Base-by-base conservation (phyloP, 768 basidiomycete genomes). In the Suillus variegatus region DNA sequence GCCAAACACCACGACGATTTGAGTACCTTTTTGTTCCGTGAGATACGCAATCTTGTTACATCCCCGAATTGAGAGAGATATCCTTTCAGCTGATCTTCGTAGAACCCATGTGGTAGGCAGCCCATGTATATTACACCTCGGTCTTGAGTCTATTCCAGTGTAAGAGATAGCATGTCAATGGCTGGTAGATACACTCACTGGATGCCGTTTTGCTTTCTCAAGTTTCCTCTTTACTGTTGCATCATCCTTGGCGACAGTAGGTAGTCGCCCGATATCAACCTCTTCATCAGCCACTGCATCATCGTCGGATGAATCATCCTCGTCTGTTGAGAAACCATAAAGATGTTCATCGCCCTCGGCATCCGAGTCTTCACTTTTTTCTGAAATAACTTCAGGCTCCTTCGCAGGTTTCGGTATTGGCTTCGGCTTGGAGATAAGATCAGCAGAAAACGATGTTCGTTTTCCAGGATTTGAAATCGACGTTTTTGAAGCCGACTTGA, bases 1-100 rank as follows among this genome's bases (percentile, higher is more conserved):
- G 7, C 3, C 40, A 6, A 43, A 9, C 22, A 47, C 43, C 6
- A 18, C 28, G 14, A 10, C 6, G 16, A 28, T n/a, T 12, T 10
- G 16, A 69, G 12, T 22, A 91, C 97, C 87, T 90, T 93, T 82
- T 95, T 95, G 76, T 96, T 99, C 66, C 97, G 87, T 4, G 96
- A 97, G 18, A 99, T 79, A 8, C 97, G 87, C 35, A 98, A 74
- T 56, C 97, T 89, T 20, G 93, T 90, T 32, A 99, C 88, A 51
- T 88, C 85, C 6, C 97, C 97, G 69, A 99, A 99, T 75, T 99
- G 97, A 35, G 91, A 85, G 74, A 99, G 97, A 79, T 99, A 99
- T 2, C 87, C 88, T 68, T 87, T 88, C 77, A 99, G 88, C 77
- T 98, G 91, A 63, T 93, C 94, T 78, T 99, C 97, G 78, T 94